A percentile compares a stretch with the other conserved stretches of the same genome.
phyloP scores from a whole-genome alignment of 257 asterid genomes.

The Solanum pennellii region DNA sequence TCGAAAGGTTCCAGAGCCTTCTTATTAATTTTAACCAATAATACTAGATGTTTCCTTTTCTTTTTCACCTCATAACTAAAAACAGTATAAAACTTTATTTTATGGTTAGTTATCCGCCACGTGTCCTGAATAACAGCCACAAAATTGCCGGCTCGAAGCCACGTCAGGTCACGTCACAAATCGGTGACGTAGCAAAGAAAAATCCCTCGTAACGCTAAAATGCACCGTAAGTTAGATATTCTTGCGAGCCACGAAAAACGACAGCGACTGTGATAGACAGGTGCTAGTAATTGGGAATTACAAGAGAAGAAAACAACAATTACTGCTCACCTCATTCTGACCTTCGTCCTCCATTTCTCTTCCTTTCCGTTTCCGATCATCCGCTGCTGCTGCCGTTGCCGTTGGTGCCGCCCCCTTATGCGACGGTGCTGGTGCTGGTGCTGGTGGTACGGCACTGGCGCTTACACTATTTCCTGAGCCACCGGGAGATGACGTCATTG shows the following conservation, averaged over 20 bases:
- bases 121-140: not conserved
- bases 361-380: conserved; percentile 58
- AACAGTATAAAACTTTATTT: not conserved
- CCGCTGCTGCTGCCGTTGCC: not conserved
- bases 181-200: not conserved
- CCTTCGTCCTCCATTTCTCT: conserved; percentile 43
- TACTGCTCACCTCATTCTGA: conserved; percentile 51
- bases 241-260: not conserved
- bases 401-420: not conserved
- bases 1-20: not conserved
- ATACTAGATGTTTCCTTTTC: not conserved
- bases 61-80: not conserved
- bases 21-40: not conserved
- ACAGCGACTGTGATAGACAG: not conserved
- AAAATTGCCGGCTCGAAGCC: not conserved
- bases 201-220: not conserved
- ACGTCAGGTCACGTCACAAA: not conserved
- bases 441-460: conserved; percentile 28
- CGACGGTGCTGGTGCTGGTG: not conserved
- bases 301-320: not conserved
- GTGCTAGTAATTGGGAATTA: not conserved
- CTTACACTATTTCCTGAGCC: conserved; percentile 41
- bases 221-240: not conserved
- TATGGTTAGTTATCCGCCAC: not conserved
- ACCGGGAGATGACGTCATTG: conserved; percentile 48